Percentiles rank a stretch among this genome's conserved stretches.
These are phyloP conservation scores for Paraglomus occultum DNA, from an alignment of 192 early-diverging fungal genomes.

Conservation along the genomic window DNA sequence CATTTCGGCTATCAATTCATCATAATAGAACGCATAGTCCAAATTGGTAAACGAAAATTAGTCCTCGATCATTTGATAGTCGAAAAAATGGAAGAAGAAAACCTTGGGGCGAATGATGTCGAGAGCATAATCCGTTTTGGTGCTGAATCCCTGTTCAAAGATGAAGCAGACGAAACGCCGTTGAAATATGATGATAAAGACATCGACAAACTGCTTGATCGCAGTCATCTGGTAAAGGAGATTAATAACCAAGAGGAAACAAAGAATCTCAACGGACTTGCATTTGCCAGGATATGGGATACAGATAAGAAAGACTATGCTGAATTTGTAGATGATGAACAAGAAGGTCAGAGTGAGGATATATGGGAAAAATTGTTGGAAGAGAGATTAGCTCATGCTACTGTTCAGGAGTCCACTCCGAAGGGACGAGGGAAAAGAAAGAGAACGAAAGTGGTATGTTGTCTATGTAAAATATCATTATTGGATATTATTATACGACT, in stretches of 20 bases:
- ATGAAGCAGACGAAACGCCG: conserved; percentile 48
- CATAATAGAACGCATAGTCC: conserved; percentile 59
- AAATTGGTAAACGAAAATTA: conserved; percentile 74
- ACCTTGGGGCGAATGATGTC: conserved; percentile 52
- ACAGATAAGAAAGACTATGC: conserved; percentile 43
- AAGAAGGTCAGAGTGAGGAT: not conserved
- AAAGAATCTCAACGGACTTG: conserved; percentile 44
- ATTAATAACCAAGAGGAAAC: conserved; percentile 34
- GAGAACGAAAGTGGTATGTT: conserved; percentile 33
- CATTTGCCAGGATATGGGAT: conserved; percentile 66
- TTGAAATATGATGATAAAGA: conserved; percentile 56
- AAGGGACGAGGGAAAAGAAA: conserved; percentile 34
- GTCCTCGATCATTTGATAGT: conserved; percentile 75
- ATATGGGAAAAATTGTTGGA: conserved; percentile 39
- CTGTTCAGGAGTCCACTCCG: not conserved
- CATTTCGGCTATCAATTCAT: not conserved
- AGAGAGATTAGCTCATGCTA: conserved; percentile 10
- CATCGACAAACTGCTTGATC: conserved; percentile 61
- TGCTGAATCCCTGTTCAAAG: conserved; percentile 63
- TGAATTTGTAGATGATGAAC: conserved; percentile 30
- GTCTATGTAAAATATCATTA: not conserved
- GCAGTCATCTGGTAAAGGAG: conserved; percentile 46
- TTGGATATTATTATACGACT: not conserved
- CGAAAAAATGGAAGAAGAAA: conserved; percentile 63
- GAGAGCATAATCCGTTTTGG: conserved; percentile 68